Percentiles rank a stretch among this genome's conserved stretches.
Evolutionary conservation across 257 asterid species (phyloP).

Genomic region (Cordia subcordata): DNA sequence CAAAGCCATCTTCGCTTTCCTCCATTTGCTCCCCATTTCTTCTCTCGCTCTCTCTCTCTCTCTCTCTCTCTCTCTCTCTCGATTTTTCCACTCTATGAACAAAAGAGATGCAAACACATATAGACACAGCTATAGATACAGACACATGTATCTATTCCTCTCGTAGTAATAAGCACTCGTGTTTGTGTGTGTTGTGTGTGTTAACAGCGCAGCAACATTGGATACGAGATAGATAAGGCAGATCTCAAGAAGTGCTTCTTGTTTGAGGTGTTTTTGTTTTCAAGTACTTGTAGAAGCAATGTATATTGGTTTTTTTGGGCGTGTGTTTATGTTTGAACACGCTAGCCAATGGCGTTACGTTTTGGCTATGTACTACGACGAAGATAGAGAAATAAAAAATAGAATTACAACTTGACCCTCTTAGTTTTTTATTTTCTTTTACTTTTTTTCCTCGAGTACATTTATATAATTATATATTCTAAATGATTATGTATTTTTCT

Average conservation of each 20-base stretch:
- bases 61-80: no score
- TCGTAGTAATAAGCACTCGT: neutral
- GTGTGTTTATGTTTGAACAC: slow-evolving; percentile 49
- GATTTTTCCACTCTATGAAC: neutral
- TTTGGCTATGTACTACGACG: no score
- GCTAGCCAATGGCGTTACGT: slow-evolving; percentile 64
- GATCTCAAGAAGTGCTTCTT: slow-evolving; percentile 28
- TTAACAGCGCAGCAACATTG: neutral
- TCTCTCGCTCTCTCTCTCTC: no score
- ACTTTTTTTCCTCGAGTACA: no score
- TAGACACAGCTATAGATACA: neutral
- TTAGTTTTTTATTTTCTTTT: no score
- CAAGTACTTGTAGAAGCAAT: neutral
- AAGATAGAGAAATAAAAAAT: no score
- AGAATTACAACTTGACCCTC: no score
- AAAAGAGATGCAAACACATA: slow-evolving; percentile 5
- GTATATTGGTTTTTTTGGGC: slow-evolving; percentile 31
- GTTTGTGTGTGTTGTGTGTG: neutral
- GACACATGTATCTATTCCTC: neutral
- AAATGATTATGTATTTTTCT: no score
- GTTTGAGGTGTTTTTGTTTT: slow-evolving; percentile 3
- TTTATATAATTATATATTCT: no score
- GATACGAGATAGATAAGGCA: slow-evolving; percentile 6
- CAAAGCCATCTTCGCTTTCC: slow-evolving; percentile 62
- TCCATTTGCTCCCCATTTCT: slow-evolving; percentile 84